A percentile compares a stretch with the other conserved stretches of the same genome.
These are phyloP conservation scores for Gremmenia infestans DNA, from an alignment of 2,329 filamentous ascomycete genomes.

Conservation along the genomic window DNA sequence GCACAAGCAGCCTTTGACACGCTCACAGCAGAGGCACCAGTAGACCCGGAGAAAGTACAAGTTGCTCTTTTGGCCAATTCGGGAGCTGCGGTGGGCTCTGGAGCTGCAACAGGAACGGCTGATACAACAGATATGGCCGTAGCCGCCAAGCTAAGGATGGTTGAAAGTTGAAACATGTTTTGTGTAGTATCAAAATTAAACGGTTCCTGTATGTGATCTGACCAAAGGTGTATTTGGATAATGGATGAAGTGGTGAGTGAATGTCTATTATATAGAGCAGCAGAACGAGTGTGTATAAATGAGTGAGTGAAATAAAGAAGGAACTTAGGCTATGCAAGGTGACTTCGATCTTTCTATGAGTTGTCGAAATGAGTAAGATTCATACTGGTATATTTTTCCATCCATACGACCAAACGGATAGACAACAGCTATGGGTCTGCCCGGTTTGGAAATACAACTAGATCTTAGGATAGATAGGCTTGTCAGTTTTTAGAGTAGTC, in stretches of 20 bases:
- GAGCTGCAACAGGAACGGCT: constrained; percentile 16
- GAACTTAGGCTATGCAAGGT: too few relatives aligned
- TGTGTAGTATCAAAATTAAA: constrained; percentile 1
- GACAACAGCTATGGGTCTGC: neutral
- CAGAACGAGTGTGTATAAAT: too few relatives aligned
- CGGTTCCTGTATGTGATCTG: neutral
- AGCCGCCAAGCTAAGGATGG: constrained; percentile 17
- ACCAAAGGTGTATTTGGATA: too few relatives aligned
- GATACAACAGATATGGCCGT: constrained; percentile 13
- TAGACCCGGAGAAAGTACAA: constrained; percentile 49
- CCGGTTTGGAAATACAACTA: neutral
- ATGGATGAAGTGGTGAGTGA: too few relatives aligned
- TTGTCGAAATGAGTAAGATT: too few relatives aligned
- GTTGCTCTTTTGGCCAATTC: constrained; percentile 22
- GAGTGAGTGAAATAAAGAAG: too few relatives aligned
- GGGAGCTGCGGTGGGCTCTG: constrained; percentile 24
- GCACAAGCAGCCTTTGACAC: constrained; percentile 48
- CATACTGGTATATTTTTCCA: too few relatives aligned
- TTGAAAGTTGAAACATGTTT: constrained; percentile 25
- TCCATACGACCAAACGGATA: too few relatives aligned
- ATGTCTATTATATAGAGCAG: too few relatives aligned
- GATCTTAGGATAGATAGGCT: neutral
- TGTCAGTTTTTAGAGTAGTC: neutral
- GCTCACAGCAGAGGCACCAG: constrained; percentile 39
- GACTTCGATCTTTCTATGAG: too few relatives aligned